Conservation (phyloP, 169 alveolate species). For the Plasmodium falciparum region DNA sequence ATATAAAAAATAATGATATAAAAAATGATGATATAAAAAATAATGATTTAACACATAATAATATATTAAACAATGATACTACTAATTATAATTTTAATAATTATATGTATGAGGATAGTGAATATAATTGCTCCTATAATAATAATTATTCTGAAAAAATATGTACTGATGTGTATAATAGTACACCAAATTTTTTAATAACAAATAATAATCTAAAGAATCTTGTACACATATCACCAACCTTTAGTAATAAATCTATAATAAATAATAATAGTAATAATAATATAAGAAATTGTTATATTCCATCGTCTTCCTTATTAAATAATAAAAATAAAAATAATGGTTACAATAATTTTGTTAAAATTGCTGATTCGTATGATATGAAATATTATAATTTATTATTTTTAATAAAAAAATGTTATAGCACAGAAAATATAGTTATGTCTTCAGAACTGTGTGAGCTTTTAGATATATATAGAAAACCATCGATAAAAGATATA, state of each 20-base stretch:
- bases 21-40: background rate
- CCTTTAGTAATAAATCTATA: background rate
- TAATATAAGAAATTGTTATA: too few species aligned
- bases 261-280: background rate
- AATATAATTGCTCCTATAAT: too few species aligned
- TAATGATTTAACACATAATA: background rate
- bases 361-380: conserved; percentile 59
- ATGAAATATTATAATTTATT: conserved; percentile 49
- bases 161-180: too few species aligned
- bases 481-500: conserved; percentile 37
- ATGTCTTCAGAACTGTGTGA: conserved; percentile 14
- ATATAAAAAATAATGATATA: too few species aligned
- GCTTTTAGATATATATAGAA: conserved; percentile 18
- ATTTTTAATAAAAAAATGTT: conserved; percentile 39
- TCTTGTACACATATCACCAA: background rate
- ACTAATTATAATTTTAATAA: background rate
- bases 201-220: background rate
- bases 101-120: background rate
- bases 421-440: conserved; percentile 33
- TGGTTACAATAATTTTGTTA: conserved; percentile 18
- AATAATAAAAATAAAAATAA: background rate
- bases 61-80: background rate
- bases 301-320: background rate
- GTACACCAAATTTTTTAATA: background rate
- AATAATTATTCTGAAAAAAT: too few species aligned